phyloP scores from a whole-genome alignment of 805 yeast genomes.

The Spathaspora boniae region DNA sequence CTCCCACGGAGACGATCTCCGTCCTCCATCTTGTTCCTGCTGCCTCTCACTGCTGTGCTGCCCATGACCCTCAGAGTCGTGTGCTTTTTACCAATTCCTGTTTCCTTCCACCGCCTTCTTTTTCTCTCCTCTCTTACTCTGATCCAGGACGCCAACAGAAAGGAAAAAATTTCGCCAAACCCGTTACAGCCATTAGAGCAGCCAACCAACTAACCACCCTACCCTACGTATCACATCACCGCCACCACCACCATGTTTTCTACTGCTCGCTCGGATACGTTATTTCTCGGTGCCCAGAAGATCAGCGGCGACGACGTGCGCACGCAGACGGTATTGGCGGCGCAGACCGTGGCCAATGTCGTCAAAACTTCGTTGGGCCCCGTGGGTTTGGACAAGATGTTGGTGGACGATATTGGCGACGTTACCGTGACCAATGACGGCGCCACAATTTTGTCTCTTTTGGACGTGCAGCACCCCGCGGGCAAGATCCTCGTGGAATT shows the following conservation, averaged over 20 bases:
- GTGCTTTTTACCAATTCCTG: too few species aligned
- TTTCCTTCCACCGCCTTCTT: too few species aligned
- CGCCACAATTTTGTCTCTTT: conserved; percentile 84
- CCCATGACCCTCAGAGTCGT: too few species aligned
- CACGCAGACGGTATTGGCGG: conserved; percentile 93
- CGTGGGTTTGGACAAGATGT: conserved; percentile 96
- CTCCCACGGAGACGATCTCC: too few species aligned
- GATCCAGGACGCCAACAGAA: too few species aligned
- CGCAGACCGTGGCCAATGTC: conserved; percentile 78
- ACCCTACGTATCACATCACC: conserved; percentile 2
- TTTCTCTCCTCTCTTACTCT: too few species aligned
- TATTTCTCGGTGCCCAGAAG: conserved; percentile 94
- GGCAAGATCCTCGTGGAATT: conserved; percentile 95
- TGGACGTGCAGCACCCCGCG: conserved; percentile 98
- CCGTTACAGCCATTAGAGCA: neutral
- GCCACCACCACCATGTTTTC: conserved; percentile 47
- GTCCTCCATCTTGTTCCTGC: too few species aligned
- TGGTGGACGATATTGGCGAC: conserved; percentile 98
- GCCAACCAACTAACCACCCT: neutral
- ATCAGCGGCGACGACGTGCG: conserved; percentile 94
- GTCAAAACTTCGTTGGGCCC: conserved; percentile 96
- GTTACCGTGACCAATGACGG: conserved; percentile 99
- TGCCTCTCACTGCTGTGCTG: too few species aligned
- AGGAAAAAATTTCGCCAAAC: too few species aligned
- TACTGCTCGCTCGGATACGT: conserved; percentile 84